phyloP scores from a whole-genome alignment of 768 basidiomycete species.

The Rhodotorula babjevae region DNA sequence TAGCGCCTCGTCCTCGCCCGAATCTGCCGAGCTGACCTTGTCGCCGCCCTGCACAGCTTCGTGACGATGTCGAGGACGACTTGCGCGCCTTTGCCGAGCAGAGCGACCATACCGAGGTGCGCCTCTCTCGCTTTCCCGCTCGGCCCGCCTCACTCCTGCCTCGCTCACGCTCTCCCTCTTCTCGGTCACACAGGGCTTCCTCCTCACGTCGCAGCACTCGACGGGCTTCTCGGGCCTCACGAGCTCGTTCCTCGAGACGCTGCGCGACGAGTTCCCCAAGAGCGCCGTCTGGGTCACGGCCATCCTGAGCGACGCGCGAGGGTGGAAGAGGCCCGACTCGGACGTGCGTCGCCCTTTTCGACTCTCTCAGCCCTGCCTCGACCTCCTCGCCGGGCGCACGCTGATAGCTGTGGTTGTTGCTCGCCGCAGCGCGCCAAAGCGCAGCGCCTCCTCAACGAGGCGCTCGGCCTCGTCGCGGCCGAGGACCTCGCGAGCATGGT shows the following conservation, averaged over 20 bases:
- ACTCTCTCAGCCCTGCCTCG: background rate
- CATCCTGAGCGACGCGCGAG: background rate
- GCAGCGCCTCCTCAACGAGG: constrained; percentile 22
- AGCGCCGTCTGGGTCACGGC: constrained; percentile 18
- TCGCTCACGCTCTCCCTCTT: background rate
- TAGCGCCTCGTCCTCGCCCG: background rate
- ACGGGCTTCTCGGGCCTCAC: constrained; percentile 33
- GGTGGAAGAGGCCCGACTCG: constrained; percentile 23
- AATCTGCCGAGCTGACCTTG: no score
- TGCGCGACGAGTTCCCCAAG: constrained; percentile 35
- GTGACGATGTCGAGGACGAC: constrained; percentile 29
- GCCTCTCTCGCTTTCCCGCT: background rate
- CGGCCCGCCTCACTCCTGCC: no score
- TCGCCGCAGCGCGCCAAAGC: constrained; percentile 13
- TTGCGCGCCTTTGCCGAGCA: constrained; percentile 26
- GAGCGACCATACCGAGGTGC: constrained; percentile 28
- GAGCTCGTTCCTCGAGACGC: constrained; percentile 18
- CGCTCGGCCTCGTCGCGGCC: constrained; percentile 14
- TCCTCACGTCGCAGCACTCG: constrained; percentile 19
- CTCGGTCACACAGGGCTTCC: constrained; percentile 22
- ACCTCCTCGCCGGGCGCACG: no score
- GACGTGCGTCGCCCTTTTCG: constrained; percentile 2
- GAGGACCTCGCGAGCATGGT: constrained; percentile 25
- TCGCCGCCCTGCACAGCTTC: background rate
- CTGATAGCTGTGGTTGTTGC: background rate